Base-by-base conservation (phyloP, 1,139 yeast genomes). In the Scheffersomyces segobiensis region DNA sequence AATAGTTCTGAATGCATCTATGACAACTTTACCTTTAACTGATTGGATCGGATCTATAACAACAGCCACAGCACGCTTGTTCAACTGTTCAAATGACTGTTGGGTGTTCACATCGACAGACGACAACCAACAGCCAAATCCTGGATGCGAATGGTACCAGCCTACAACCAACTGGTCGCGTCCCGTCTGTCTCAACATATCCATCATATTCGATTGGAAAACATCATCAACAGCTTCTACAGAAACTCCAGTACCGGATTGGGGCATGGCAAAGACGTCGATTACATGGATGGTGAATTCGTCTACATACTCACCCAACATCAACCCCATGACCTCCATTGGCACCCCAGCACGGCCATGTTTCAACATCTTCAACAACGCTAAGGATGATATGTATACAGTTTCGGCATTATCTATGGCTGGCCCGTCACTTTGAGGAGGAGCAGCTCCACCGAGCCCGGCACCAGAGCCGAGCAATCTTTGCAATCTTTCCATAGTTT, bases 321-420 rank as follows among this genome's bases (percentile, higher is more conserved):
- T 96, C 64, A 96, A 83, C 3, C 99, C 99, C 99, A 96, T 96
- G 55, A 96, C 99, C 79, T 96, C 99, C 99, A 96, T 96, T 19
- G 99, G 99, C 57, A 96, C 99, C 71, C 99, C 99, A 0, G 99
- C 98, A 70, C 98, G 84, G 53, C 99, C 98, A 72, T 95, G 99
- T 75, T 93, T 95, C 71, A 95, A 85, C 99, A 95, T 95, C 76
- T 96, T 96, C 62, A 96, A 82, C 59, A 96, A 80, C 2, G 99
- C 99, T 67, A 96, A 83, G 49, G 98, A 93, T 48, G 99, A 95
- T 60, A 96, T 93, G 76, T 95, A 93, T 10, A 95, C 98, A 1
- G 98, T 93, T 77, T 95, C 99, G 47, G 97, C 89, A 68, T 95
- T 93, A 75, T 95, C 99, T 59, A 93, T 91, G 51, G 91, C 89